These are phyloP conservation scores for Lentinula edodes DNA, from an alignment of 768 basidiomycete genomes.

Conservation along the genomic window DNA sequence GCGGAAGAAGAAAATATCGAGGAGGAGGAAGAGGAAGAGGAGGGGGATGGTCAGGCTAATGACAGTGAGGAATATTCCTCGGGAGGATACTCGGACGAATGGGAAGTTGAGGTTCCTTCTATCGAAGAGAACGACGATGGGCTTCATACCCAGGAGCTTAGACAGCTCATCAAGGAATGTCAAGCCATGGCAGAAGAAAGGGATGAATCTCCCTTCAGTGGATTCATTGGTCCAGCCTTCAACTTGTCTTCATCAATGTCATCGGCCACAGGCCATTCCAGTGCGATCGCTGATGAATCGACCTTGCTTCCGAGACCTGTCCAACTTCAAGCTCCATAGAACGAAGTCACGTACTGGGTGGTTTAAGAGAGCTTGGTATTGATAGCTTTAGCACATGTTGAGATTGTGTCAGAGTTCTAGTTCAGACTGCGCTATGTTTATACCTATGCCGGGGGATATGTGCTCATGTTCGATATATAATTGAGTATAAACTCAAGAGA, in stretches of 20 bases:
- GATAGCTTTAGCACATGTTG: no score
- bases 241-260: neutral
- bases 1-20: conserved; percentile 20
- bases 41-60: neutral
- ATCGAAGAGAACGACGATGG: conserved; percentile 26
- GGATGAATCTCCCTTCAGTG: neutral
- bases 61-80: conserved; percentile 27
- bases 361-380: no score
- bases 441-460: neutral
- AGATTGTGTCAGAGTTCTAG: no score
- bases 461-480: neutral
- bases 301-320: neutral
- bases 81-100: conserved; percentile 23
- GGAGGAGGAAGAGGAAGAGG: neutral
- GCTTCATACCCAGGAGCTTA: conserved; percentile 12
- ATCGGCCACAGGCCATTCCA: neutral
- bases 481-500: no score
- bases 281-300: neutral
- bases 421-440: neutral
- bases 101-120: conserved; percentile 15
- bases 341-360: no score
- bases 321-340: no score
- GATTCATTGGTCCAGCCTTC: conserved; percentile 2
- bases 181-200: conserved; percentile 5
- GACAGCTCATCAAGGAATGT: conserved; percentile 6